Conservation (phyloP, 257 asterid genomes). For the Solanum tacnaense region DNA sequence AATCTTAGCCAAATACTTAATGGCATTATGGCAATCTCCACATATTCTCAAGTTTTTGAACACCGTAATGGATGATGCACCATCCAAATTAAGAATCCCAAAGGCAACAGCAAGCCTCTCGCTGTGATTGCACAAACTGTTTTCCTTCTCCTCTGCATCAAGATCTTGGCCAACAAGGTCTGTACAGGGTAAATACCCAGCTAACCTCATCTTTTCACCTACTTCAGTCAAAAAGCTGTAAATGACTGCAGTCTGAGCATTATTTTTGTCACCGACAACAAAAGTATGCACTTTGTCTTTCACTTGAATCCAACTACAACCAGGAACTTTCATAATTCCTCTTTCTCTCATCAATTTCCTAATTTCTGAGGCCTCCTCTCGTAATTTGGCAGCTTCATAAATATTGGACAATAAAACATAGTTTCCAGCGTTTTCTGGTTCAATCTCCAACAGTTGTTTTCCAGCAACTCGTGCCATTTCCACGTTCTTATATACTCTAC, state of each 20-base stretch:
- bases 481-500: constrained; percentile 43
- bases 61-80: constrained; percentile 42
- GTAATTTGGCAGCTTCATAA: constrained; percentile 46
- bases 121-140: constrained; percentile 59
- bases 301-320: constrained; percentile 69
- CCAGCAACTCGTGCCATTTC: constrained; percentile 52
- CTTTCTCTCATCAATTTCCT: constrained; percentile 64
- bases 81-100: constrained; percentile 53
- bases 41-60: constrained; percentile 45
- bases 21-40: constrained; percentile 30
- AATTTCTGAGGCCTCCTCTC: constrained; percentile 51
- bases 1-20: constrained; percentile 29
- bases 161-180: constrained; percentile 61
- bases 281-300: constrained; percentile 42
- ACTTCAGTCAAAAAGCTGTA: constrained; percentile 38
- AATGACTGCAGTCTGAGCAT: constrained; percentile 22
- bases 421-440: constrained; percentile 58
- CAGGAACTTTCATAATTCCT: constrained; percentile 55
- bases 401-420: constrained; percentile 53
- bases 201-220: constrained; percentile 45
- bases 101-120: constrained; percentile 75
- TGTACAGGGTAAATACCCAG: constrained; percentile 42
- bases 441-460: constrained; percentile 43
- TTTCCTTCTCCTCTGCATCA: constrained; percentile 59
- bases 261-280: constrained; percentile 47